phyloP scores from a whole-genome alignment of 2,329 filamentous ascomycete species.

The Neonectria sp. region DNA sequence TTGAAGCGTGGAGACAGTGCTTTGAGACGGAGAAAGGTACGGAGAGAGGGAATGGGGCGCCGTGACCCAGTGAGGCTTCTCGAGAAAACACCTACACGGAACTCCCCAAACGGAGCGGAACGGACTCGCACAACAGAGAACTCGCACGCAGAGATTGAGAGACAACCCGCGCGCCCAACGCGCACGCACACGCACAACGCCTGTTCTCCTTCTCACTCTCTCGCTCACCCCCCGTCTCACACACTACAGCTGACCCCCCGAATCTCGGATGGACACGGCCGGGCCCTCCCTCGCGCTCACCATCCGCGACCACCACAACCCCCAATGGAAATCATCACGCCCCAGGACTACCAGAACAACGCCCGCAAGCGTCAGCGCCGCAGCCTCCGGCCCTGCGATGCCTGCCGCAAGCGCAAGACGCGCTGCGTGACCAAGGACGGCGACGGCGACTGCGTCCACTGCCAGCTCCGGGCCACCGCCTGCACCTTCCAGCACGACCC shows the following conservation, averaged over 20 bases:
- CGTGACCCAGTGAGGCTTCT: not conserved
- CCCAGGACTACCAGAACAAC: slow-evolving; percentile 50
- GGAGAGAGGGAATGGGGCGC: not conserved
- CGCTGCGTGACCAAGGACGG: slow-evolving; percentile 52
- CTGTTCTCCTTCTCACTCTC: not conserved
- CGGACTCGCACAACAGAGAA: no score
- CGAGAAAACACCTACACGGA: not conserved
- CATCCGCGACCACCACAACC: slow-evolving; percentile 29
- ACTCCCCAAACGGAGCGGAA: not conserved
- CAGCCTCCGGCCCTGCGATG: slow-evolving; percentile 50
- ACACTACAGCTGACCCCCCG: not conserved
- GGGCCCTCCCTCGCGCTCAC: slow-evolving; percentile 23
- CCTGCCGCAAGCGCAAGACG: slow-evolving; percentile 53
- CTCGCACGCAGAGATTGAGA: no score
- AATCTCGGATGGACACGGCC: slow-evolving; percentile 34
- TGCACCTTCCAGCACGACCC: slow-evolving; percentile 51
- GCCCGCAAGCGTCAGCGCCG: slow-evolving; percentile 49
- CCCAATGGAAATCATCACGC: slow-evolving; percentile 52
- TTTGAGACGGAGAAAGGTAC: not conserved
- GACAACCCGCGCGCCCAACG: not conserved
- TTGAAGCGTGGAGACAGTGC: not conserved
- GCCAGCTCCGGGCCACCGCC: slow-evolving; percentile 46
- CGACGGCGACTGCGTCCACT: slow-evolving; percentile 48
- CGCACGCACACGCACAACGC: not conserved
- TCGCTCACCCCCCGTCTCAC: not conserved